Evolutionary conservation across 2,329 filamentous ascomycete genomes (phyloP).

Genomic region (Endoconidiophora polonica): DNA sequence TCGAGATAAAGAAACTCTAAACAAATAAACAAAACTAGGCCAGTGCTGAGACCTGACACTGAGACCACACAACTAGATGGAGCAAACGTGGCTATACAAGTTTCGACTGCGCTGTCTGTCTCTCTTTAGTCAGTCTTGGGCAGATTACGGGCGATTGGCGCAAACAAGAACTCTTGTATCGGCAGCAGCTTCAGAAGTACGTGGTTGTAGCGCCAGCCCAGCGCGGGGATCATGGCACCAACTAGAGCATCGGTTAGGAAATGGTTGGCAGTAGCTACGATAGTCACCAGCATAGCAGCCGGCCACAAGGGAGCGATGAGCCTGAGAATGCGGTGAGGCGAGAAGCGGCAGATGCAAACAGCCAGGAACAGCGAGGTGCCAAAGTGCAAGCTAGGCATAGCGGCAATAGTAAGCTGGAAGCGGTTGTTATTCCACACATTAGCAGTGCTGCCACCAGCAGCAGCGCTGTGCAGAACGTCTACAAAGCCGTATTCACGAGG

Average conservation of each 20-base stretch:
- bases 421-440: constrained; percentile 28
- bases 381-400: constrained; percentile 33
- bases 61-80: too few relatives aligned
- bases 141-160: constrained; percentile 8
- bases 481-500: constrained; percentile 29
- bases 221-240: constrained; percentile 20
- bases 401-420: constrained; percentile 30
- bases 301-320: constrained; percentile 27
- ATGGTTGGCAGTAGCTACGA: constrained; percentile 25
- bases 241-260: constrained; percentile 23
- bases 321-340: constrained; percentile 23
- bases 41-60: too few relatives aligned
- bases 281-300: constrained; percentile 25
- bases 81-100: too few relatives aligned
- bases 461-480: constrained; percentile 26
- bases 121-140: constrained; percentile 7
- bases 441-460: constrained; percentile 14
- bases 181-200: constrained; percentile 17
- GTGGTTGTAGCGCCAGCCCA: constrained; percentile 21
- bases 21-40: too few relatives aligned
- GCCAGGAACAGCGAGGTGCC: constrained; percentile 25
- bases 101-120: too few relatives aligned
- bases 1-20: too few relatives aligned
- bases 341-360: constrained; percentile 22
- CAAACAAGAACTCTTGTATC: constrained; percentile 18